Base-by-base conservation (phyloP, 2,329 filamentous ascomycete species). In the Verticillium isaacii region DNA sequence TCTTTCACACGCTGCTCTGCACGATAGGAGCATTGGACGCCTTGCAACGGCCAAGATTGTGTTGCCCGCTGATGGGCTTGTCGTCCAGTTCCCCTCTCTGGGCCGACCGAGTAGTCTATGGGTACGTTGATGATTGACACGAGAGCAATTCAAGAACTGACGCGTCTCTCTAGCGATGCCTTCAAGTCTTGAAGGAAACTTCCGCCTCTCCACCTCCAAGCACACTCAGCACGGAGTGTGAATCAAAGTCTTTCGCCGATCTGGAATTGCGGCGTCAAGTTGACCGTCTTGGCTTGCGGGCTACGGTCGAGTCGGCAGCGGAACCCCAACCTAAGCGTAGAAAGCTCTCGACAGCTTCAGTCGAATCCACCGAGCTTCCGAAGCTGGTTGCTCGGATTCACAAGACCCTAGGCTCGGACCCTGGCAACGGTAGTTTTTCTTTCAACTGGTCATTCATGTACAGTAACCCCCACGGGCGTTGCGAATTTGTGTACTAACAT, bases 361-460 rank as follows among this genome's bases (percentile, higher is more conserved):
- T 59, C 14, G 65, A 66, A 19, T 59, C 66, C 15, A 63, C 66
- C 36, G 57, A 63, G 17, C 63, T 74, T n/a, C 63, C 63, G 19
- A 66, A 61, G 36, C 56, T 73, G 56, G 66, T 62, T 29, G 63
- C 60, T 36, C 65, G 61, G 52, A 65, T 72, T 32, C 71, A 71
- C 57, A 66, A 70, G 34, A 62, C 73, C 8, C 66, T 80, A 6
- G 66, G 68, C 29, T 36, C 61, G 14, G 67, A 72, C 19, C 62
- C 66, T 4, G 64, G 68, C 7, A 64, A 69, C 4, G 71, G 68
- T 45, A 64, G 72, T 39, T 61, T 66, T 4, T 66, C 72, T 7
- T 68, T 78, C 32, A 73, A 73, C 55, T 61, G 74, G 59, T 68
- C 77, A 15, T 73, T 83, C 39, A 69, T 78, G 86, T 88, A 75